Evolutionary conservation across 306 rosid species (phyloP), one percentile per base, ranked within the genome.

Genomic region (Acacia confusa): DNA sequence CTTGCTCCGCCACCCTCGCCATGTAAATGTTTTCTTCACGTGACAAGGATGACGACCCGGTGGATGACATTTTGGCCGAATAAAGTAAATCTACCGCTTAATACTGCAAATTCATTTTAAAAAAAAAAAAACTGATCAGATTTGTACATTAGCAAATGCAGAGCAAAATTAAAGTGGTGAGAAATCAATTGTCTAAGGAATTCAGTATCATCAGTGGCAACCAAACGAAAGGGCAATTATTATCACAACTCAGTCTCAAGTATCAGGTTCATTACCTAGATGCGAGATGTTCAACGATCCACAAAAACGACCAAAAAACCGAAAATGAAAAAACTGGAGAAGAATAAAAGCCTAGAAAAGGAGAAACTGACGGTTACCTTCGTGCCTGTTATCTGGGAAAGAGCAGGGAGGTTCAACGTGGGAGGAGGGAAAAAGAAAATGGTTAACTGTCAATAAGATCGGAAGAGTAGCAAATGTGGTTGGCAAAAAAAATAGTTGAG

Each of bases 1-100:
- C 97, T 84, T 94, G 98, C 78, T 94, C 98, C 0, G 98, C 97
- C 79, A 94, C 82, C 87, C 91, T 94, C 76, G 98, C 98, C 96
- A 94, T 65, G 92, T 92, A 94, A 25, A 94, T 96, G 77, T 90
- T 89, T 24, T 94, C 97, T 86, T 94, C 98, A 1, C 96, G 92
- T 1, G 94, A 32, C 34, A 3, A 4, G 4, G 34, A 32, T 32
- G 34, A 36, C 8, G 40, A 85, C 41, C 87, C 90, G 63, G 82
- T 32, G 22, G 90, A 74, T 17, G 88, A 65, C 93, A 89, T 91
- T 58, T 82, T 87, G 22, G 48, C 19, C 45, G 13, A 41, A 30
- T 24, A 34, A 44, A 41, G 30, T 24, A 34, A 44, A 55, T 15
- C 11, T 74, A 70, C 32, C 30, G 8, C 57, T 48, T 22, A 30